Percentiles rank a stretch among this genome's conserved stretches.
phyloP scores from a whole-genome alignment of 257 asterid genomes.

The Vinca minor region DNA sequence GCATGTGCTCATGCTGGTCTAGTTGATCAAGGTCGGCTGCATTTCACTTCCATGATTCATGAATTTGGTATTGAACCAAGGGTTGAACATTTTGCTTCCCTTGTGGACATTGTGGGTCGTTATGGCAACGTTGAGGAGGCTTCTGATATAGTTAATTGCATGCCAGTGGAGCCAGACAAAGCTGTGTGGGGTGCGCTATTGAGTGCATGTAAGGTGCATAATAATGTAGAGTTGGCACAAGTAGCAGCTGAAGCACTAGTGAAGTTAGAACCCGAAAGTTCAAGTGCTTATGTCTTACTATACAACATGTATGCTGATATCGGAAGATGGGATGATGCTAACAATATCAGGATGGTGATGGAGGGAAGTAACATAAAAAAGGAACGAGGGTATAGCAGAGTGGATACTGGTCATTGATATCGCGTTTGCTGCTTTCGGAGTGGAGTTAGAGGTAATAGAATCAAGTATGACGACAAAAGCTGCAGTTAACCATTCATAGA shows the following conservation, averaged over 20 bases:
- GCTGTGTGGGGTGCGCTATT: slow-evolving; percentile 88
- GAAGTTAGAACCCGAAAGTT: slow-evolving; percentile 65
- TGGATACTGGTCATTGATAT: slow-evolving; percentile 26
- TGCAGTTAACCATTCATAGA: background rate
- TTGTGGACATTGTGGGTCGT: slow-evolving; percentile 72
- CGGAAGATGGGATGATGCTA: slow-evolving; percentile 77
- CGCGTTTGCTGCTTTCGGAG: background rate
- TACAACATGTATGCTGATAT: slow-evolving; percentile 64
- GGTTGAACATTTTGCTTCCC: slow-evolving; percentile 67
- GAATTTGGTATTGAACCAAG: slow-evolving; percentile 67
- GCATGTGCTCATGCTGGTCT: slow-evolving; percentile 82
- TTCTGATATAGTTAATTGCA: slow-evolving; percentile 39
- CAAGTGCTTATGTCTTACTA: slow-evolving; percentile 60
- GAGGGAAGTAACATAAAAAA: slow-evolving; percentile 45
- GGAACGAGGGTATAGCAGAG: slow-evolving; percentile 55
- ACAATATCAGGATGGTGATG: slow-evolving; percentile 53
- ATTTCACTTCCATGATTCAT: slow-evolving; percentile 52
- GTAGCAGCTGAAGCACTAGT: slow-evolving; percentile 65
- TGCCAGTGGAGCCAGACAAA: slow-evolving; percentile 64
- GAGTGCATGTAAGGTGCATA: slow-evolving; percentile 69
- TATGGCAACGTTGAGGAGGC: slow-evolving; percentile 64
- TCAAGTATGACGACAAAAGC: background rate
- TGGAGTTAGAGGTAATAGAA: background rate
- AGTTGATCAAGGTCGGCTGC: slow-evolving; percentile 48
- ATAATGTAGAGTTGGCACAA: slow-evolving; percentile 48